Conservation (phyloP, 163 green algal genomes). For the Scenedesmus sp. region DNA sequence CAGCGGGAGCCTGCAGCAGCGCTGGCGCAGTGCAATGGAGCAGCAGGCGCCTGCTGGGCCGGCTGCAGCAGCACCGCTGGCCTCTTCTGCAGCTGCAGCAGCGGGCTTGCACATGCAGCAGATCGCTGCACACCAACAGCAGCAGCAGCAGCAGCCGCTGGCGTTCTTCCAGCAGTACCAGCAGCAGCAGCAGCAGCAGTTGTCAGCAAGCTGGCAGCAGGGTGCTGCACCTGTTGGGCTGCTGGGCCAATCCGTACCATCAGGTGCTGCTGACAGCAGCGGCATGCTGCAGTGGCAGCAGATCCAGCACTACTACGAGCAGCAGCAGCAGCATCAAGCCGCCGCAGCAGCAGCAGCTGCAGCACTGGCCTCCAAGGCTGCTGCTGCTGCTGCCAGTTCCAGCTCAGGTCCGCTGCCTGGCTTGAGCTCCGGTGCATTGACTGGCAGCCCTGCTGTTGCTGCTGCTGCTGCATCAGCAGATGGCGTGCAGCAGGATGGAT, state of each 20-base stretch:
- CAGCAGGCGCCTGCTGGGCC: neutral
- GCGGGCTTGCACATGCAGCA: slow-evolving; percentile 20
- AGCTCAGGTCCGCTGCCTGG: neutral
- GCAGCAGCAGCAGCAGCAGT: slow-evolving; percentile 10
- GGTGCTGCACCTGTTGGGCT: neutral
- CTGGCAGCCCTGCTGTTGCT: neutral
- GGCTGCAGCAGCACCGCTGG: neutral
- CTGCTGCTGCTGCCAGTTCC: neutral
- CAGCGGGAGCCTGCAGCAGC: slow-evolving; percentile 23
- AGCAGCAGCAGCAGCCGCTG: slow-evolving; percentile 11
- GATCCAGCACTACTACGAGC: slow-evolving; percentile 12
- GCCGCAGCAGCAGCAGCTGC: slow-evolving; percentile 24
- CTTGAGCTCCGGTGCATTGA: neutral
- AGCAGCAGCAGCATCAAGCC: slow-evolving; percentile 30
- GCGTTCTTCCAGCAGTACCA: neutral
- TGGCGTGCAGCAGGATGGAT: neutral
- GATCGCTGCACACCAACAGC: slow-evolving; percentile 4
- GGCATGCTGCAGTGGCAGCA: slow-evolving; percentile 23
- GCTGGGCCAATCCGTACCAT: slow-evolving; percentile 36
- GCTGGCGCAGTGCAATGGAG: slow-evolving; percentile 40
- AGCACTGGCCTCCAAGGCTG: neutral
- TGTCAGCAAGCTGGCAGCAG: slow-evolving; percentile 30
- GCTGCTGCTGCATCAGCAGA: neutral
- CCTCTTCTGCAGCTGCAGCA: neutral
- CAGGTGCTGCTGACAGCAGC: neutral